These are phyloP conservation scores for Aegilops umbellulata DNA, from an alignment of 176 grass and related monocot species.

Conservation along the genomic window DNA sequence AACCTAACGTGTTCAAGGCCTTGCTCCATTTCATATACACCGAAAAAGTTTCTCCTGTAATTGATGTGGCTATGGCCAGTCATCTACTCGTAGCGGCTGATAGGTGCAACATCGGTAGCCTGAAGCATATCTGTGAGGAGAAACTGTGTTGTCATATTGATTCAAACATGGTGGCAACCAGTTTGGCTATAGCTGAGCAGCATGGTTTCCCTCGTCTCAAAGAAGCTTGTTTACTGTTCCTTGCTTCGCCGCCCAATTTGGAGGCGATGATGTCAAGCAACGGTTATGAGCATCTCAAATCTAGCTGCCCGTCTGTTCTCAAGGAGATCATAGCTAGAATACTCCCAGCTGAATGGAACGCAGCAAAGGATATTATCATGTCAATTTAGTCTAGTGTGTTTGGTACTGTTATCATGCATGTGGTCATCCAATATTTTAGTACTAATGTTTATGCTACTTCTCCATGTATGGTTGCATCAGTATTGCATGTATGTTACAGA, in stretches of 20 bases:
- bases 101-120: background rate
- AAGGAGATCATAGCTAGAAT: no score
- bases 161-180: background rate
- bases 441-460: no score
- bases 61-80: background rate
- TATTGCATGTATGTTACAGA: no score
- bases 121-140: background rate
- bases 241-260: background rate
- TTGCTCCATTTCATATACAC: background rate
- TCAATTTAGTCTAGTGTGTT: no score
- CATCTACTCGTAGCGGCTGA: background rate
- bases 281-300: background rate
- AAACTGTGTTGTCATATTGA: background rate
- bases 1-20: background rate
- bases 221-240: background rate
- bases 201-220: background rate
- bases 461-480: no score
- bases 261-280: background rate
- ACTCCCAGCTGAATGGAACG: no score
- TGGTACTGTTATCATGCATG: no score
- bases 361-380: no score
- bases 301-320: no score
- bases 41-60: background rate
- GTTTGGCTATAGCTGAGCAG: background rate
- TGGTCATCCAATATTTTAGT: no score